A percentile compares a stretch with the other conserved stretches of the same genome.
Evolutionary conservation across 495 filamentous ascomycete genomes (phyloP).

Genomic region (Podospora sp.): DNA sequence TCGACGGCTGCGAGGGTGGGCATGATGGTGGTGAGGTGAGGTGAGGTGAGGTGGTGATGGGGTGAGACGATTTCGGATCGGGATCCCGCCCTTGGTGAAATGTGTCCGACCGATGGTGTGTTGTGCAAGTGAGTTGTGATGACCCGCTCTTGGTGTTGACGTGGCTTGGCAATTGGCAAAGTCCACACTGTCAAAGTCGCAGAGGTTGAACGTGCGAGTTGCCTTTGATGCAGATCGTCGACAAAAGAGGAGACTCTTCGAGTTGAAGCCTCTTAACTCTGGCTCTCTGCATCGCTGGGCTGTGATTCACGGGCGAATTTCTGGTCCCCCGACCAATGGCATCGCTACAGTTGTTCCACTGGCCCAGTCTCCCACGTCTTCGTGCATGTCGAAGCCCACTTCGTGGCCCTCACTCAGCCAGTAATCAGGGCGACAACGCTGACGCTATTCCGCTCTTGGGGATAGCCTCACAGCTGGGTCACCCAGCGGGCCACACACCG

Average conservation of each 20-base stretch:
- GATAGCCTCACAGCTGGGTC: slow-evolving; percentile 9
- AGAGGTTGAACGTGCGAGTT: not conserved
- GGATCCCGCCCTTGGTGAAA: not conserved
- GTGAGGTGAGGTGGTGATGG: not conserved
- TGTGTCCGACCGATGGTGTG: not conserved
- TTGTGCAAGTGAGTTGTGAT: not conserved
- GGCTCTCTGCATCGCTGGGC: not conserved
- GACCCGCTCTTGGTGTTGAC: not conserved
- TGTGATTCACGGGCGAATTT: slow-evolving; percentile 15
- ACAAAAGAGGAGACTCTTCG: not conserved
- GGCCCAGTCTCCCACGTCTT: slow-evolving; percentile 10
- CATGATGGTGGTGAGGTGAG: slow-evolving; percentile 21
- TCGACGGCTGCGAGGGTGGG: slow-evolving; percentile 36
- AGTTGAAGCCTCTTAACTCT: not conserved
- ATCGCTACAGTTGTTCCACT: slow-evolving; percentile 29
- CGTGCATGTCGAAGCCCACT: slow-evolving; percentile 23
- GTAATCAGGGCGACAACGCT: slow-evolving; percentile 18
- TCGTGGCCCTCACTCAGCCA: slow-evolving; percentile 27
- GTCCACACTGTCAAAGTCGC: not conserved
- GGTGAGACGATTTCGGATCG: not conserved
- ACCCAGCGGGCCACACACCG: not conserved
- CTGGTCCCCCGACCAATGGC: slow-evolving; percentile 24
- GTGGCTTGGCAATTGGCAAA: not conserved
- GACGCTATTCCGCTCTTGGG: slow-evolving; percentile 24
- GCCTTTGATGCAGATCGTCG: not conserved